A percentile compares a stretch with the other conserved stretches of the same genome.
phyloP scores from a whole-genome alignment of 2,329 filamentous ascomycete genomes.

The Penicillium glabrum region DNA sequence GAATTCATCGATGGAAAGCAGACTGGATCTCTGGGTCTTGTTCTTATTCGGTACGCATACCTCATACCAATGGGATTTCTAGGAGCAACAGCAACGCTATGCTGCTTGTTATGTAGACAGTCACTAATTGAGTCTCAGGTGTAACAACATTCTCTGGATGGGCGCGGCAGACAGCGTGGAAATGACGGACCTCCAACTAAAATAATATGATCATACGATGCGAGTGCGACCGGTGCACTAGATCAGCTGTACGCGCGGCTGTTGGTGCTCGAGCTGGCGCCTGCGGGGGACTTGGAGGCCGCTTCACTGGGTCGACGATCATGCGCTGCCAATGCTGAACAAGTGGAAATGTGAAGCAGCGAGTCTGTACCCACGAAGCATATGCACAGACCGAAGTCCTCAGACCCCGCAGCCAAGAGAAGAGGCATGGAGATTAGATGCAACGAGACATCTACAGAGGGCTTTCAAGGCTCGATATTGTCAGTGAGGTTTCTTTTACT shows the following conservation, averaged over 20 bases:
- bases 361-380: neutral
- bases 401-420: neutral
- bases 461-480: neutral
- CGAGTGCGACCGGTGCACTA: neutral
- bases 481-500: conserved; percentile 7
- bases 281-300: neutral
- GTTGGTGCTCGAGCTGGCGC: neutral
- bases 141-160: conserved; percentile 98
- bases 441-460: neutral
- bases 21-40: conserved; percentile 81
- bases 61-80: neutral
- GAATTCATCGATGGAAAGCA: conserved; percentile 89
- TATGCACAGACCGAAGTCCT: neutral
- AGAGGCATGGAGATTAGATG: neutral
- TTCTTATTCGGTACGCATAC: conserved; percentile 74
- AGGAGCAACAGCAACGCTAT: neutral
- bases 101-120: neutral
- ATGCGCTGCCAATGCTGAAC: neutral
- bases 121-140: conserved; percentile 51
- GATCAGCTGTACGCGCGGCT: neutral
- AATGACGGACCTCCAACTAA: conserved; percentile 45
- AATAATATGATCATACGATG: conserved; percentile 18
- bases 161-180: conserved; percentile 55
- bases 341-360: neutral
- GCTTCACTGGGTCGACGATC: neutral